Evolutionary conservation across 2,329 filamentous ascomycete genomes (phyloP).

Genomic region (Colletotrichum tanaceti): DNA sequence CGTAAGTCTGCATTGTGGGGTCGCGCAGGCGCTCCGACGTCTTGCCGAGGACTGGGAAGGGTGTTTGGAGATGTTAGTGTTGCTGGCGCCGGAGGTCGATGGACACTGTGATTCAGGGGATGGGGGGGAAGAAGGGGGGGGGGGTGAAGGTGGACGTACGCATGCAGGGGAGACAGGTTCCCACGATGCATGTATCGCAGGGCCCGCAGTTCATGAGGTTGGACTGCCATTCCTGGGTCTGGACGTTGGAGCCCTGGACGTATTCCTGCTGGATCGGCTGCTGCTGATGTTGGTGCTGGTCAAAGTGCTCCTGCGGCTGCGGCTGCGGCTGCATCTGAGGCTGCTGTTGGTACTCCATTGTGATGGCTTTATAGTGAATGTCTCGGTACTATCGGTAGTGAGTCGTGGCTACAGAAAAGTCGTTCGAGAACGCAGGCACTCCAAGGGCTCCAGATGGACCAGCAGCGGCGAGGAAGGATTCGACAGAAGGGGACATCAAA

Average conservation of each 20-base stretch:
- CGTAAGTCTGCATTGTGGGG: constrained; percentile 54
- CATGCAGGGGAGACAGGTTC: constrained; percentile 56
- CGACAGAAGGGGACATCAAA: no score
- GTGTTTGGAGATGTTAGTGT: neutral
- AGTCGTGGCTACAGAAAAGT: neutral
- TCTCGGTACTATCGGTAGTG: no score
- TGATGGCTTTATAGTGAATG: neutral
- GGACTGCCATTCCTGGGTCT: constrained; percentile 52
- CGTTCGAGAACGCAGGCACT: neutral
- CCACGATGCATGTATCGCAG: constrained; percentile 53
- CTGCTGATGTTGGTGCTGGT: constrained; percentile 38
- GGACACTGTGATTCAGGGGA: no score
- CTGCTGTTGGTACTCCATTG: constrained; percentile 22
- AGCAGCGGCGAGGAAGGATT: neutral
- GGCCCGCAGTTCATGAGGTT: constrained; percentile 56
- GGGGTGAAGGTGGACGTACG: constrained; percentile 48
- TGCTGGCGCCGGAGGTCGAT: neutral
- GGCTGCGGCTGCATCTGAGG: constrained; percentile 18
- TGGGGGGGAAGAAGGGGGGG: no score
- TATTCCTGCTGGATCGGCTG: constrained; percentile 38
- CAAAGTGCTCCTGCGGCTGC: constrained; percentile 19
- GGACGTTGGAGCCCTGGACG: constrained; percentile 32
- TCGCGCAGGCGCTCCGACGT: constrained; percentile 59
- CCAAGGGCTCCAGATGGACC: neutral
- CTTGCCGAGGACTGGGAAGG: constrained; percentile 55